Percentiles rank a stretch among this genome's conserved stretches.
Evolutionary conservation across 371 early-diverging fungal genomes (phyloP).

Genomic region (Blakeslea trispora): DNA sequence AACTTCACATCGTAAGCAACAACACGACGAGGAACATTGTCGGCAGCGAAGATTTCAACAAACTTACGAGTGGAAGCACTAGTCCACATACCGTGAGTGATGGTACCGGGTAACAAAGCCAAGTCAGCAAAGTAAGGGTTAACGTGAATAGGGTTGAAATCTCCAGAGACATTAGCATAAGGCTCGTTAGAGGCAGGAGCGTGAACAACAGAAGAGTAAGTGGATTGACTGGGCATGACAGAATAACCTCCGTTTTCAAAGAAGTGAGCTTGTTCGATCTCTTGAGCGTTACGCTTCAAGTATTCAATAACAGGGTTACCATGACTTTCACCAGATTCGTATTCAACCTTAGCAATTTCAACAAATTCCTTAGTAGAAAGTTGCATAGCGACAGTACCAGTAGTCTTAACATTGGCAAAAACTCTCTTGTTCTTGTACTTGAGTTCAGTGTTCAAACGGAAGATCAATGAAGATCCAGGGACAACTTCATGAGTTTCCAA

Average conservation of each 20-base stretch:
- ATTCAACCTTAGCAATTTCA: slow-evolving; percentile 81
- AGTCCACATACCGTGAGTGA: slow-evolving; percentile 99
- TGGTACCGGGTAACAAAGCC: slow-evolving; percentile 91
- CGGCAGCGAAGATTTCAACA: slow-evolving; percentile 93
- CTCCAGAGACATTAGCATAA: slow-evolving; percentile 89
- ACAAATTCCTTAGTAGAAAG: slow-evolving; percentile 84
- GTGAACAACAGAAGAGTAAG: slow-evolving; percentile 82
- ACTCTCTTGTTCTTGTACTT: slow-evolving; percentile 75
- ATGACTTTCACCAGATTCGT: slow-evolving; percentile 71
- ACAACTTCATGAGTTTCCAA: slow-evolving; percentile 64
- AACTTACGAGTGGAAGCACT: slow-evolving; percentile 93
- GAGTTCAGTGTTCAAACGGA: slow-evolving; percentile 81
- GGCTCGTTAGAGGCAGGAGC: slow-evolving; percentile 83
- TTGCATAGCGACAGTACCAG: slow-evolving; percentile 83
- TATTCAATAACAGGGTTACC: slow-evolving; percentile 86
- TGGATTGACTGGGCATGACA: slow-evolving; percentile 82
- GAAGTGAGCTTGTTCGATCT: slow-evolving; percentile 81
- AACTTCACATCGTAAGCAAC: slow-evolving; percentile 81
- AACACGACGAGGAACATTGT: slow-evolving; percentile 91
- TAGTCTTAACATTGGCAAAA: slow-evolving; percentile 73
- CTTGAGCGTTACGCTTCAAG: slow-evolving; percentile 76
- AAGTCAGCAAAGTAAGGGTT: slow-evolving; percentile 95
- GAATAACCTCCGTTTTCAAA: slow-evolving; percentile 93
- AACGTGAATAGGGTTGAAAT: slow-evolving; percentile 96
- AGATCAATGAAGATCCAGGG: slow-evolving; percentile 76